A percentile compares a stretch with the other conserved stretches of the same genome.
These are phyloP conservation scores for Pyronema omphalodes DNA, from an alignment of 495 filamentous ascomycete species.

Conservation along the genomic window DNA sequence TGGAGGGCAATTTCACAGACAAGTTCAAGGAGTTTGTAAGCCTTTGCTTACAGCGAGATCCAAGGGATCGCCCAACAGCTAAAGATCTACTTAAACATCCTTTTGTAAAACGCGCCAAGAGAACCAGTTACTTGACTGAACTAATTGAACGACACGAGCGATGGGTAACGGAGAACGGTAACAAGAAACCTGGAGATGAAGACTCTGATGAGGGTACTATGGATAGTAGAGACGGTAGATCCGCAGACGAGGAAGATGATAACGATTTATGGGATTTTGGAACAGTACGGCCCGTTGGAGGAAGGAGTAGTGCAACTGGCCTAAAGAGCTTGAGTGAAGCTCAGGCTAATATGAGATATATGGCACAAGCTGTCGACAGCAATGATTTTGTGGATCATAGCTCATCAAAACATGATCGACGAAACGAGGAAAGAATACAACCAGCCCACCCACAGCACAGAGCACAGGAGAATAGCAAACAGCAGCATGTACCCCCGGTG, in stretches of 20 bases:
- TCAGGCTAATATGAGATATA: slow-evolving; percentile 21
- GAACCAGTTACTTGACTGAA: slow-evolving; percentile 64
- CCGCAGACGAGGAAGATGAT: slow-evolving; percentile 47
- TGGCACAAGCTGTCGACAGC: slow-evolving; percentile 18
- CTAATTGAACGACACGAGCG: slow-evolving; percentile 47
- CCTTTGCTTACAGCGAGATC: slow-evolving; percentile 77
- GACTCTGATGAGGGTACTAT: slow-evolving; percentile 46
- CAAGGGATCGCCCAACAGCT: slow-evolving; percentile 63
- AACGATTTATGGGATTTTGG: slow-evolving; percentile 93
- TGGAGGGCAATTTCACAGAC: slow-evolving; percentile 73
- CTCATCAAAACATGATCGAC: not conserved
- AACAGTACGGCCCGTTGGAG: slow-evolving; percentile 51
- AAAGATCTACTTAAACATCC: slow-evolving; percentile 79
- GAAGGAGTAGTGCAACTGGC: slow-evolving; percentile 5
- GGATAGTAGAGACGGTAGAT: slow-evolving; percentile 40
- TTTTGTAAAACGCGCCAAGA: slow-evolving; percentile 77
- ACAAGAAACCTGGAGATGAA: slow-evolving; percentile 53
- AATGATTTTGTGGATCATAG: not conserved
- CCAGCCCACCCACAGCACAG: not conserved
- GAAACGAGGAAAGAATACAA: not conserved
- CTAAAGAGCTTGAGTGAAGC: slow-evolving; percentile 21
- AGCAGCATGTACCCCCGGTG: slow-evolving; percentile 10
- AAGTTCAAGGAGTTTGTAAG: slow-evolving; percentile 89
- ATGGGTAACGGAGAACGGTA: slow-evolving; percentile 33
- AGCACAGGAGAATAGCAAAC: slow-evolving; percentile 3